Conservation (phyloP, 2,329 filamentous ascomycete genomes). For the Knufia petricola region DNA sequence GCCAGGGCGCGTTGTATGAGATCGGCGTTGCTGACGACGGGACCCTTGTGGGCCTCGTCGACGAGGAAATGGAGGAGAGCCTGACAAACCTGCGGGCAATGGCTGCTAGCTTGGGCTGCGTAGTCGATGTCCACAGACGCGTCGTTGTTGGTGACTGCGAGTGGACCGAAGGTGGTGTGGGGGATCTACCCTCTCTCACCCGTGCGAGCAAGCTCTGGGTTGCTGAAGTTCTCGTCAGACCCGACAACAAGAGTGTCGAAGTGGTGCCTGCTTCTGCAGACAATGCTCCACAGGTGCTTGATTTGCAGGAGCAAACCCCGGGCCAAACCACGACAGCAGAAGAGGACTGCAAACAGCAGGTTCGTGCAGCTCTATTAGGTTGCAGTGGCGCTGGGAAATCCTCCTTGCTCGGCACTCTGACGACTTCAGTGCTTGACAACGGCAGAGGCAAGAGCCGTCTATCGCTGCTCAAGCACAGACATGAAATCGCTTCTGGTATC, state of each 20-base stretch:
- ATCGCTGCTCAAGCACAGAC: constrained; percentile 80
- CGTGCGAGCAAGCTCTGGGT: constrained; percentile 61
- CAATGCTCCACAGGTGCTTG: background rate
- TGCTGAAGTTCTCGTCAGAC: constrained; percentile 79
- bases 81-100: constrained; percentile 75
- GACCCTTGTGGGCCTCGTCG: constrained; percentile 73
- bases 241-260: constrained; percentile 44
- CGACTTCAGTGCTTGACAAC: constrained; percentile 81
- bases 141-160: constrained; percentile 80
- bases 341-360: constrained; percentile 50
- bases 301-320: background rate
- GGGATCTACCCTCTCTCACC: constrained; percentile 22
- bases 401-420: constrained; percentile 76
- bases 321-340: background rate
- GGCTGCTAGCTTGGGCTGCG: constrained; percentile 85
- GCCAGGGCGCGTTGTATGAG: constrained; percentile 85
- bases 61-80: constrained; percentile 88
- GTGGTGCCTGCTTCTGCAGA: background rate
- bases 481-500: constrained; percentile 83
- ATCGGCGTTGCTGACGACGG: constrained; percentile 95
- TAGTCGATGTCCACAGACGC: constrained; percentile 68
- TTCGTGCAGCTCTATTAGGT: constrained; percentile 78
- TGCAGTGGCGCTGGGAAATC: constrained; percentile 90
- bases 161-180: constrained; percentile 28
- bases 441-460: constrained; percentile 82